Conservation (phyloP, 768 basidiomycete genomes). For the Sistotremastrum suecicum region DNA sequence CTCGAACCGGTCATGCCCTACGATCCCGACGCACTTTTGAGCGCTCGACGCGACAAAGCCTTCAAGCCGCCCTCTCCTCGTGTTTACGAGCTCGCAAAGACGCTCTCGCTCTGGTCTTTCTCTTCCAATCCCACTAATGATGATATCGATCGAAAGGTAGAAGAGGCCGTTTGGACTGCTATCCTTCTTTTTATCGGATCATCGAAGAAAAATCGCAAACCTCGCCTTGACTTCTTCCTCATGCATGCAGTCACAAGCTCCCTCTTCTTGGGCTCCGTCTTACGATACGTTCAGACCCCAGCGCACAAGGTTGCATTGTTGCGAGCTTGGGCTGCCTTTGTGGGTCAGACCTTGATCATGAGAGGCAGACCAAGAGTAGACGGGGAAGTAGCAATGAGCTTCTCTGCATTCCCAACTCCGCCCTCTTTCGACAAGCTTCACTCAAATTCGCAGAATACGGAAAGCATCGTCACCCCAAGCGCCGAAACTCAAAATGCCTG, state of each 20-base stretch:
- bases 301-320: conserved; percentile 31
- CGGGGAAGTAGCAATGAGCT: conserved; percentile 30
- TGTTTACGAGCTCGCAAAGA: conserved; percentile 28
- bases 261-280: conserved; percentile 32
- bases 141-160: conserved; percentile 26
- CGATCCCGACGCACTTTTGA: conserved; percentile 29
- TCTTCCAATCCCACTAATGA: conserved; percentile 8
- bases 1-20: conserved; percentile 40
- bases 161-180: conserved; percentile 36
- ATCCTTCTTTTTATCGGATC: conserved; percentile 35
- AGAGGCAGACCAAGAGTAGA: conserved; percentile 43
- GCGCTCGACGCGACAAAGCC: conserved; percentile 20
- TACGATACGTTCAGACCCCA: conserved; percentile 17
- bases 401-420: conserved; percentile 20
- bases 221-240: conserved; percentile 42
- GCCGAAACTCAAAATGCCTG: conserved; percentile 32
- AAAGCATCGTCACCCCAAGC: background rate
- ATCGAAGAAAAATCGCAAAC: conserved; percentile 30
- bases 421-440: conserved; percentile 9
- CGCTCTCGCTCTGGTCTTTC: conserved; percentile 28
- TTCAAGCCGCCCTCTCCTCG: conserved; percentile 20
- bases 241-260: conserved; percentile 44
- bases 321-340: conserved; percentile 25
- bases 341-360: conserved; percentile 22
- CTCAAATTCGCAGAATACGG: background rate